phyloP scores from a whole-genome alignment of 2,329 filamentous ascomycete genomes.

The Trichoderma afroharzianum region DNA sequence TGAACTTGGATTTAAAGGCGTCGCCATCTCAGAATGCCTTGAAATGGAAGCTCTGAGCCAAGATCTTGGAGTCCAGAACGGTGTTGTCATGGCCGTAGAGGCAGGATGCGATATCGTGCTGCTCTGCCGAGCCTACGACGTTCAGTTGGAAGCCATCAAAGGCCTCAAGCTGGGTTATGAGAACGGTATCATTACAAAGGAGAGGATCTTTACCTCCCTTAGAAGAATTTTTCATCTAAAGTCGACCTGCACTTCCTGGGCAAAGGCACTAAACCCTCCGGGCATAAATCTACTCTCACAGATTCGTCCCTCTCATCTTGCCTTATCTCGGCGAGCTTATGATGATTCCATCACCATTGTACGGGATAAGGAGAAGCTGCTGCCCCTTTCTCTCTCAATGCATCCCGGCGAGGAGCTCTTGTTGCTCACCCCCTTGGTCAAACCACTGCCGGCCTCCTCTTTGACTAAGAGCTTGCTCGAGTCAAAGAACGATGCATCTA shows the following conservation, averaged over 20 bases:
- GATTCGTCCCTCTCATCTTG: slow-evolving; percentile 77
- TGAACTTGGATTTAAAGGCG: slow-evolving; percentile 84
- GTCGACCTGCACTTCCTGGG: slow-evolving; percentile 81
- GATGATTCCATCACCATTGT: slow-evolving; percentile 92
- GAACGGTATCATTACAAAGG: slow-evolving; percentile 80
- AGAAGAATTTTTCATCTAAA: slow-evolving; percentile 78
- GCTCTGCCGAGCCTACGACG: slow-evolving; percentile 80
- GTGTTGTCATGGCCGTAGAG: slow-evolving; percentile 95
- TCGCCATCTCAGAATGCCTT: slow-evolving; percentile 90
- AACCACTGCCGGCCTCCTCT: slow-evolving; percentile 85
- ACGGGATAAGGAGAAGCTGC: slow-evolving; percentile 77
- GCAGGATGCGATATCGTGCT: slow-evolving; percentile 91
- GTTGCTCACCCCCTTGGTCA: slow-evolving; percentile 82
- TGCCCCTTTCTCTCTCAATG: slow-evolving; percentile 78
- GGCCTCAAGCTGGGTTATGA: slow-evolving; percentile 86
- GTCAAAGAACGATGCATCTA: slow-evolving; percentile 39
- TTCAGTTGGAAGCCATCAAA: slow-evolving; percentile 87
- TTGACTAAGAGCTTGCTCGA: slow-evolving; percentile 69
- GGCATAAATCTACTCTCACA: slow-evolving; percentile 73
- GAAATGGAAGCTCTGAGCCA: slow-evolving; percentile 96
- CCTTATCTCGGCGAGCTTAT: slow-evolving; percentile 80
- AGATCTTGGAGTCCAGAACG: slow-evolving; percentile 94
- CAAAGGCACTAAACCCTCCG: slow-evolving; percentile 81
- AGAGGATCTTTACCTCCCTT: slow-evolving; percentile 76
- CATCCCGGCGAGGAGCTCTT: slow-evolving; percentile 85